Conservation (phyloP, 192 early-diverging fungal genomes). For the Gamsiella multidivaricata region DNA sequence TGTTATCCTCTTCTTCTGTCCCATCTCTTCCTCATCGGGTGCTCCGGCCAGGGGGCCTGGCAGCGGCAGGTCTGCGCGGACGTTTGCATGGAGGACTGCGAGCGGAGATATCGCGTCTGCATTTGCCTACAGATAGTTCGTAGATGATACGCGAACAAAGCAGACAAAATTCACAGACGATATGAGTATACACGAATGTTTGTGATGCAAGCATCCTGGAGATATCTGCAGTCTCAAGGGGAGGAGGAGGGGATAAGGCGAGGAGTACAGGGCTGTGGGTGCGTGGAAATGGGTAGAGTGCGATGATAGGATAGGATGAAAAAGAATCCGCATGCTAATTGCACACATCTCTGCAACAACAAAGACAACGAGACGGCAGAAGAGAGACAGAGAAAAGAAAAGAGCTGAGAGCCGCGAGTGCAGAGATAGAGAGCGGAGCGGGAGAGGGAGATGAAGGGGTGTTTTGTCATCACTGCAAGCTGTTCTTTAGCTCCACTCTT, state of each 20-base stretch:
- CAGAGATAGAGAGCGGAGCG: too few species aligned
- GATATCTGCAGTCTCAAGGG: neutral
- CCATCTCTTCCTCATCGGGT: neutral
- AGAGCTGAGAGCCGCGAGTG: too few species aligned
- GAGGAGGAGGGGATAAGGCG: too few species aligned
- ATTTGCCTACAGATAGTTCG: neutral
- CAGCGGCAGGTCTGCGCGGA: neutral
- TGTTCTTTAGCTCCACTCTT: too few species aligned
- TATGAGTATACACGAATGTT: neutral
- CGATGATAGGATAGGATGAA: neutral
- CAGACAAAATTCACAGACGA: neutral
- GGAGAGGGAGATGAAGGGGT: too few species aligned
- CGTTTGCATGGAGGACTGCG: neutral
- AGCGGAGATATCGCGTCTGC: neutral
- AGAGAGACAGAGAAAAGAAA: too few species aligned
- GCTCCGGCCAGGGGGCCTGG: conserved; percentile 1
- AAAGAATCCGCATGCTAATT: too few species aligned
- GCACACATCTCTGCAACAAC: too few species aligned
- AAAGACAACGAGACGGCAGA: too few species aligned
- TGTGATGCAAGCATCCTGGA: neutral
- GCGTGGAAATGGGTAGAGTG: neutral
- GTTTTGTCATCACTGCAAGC: too few species aligned
- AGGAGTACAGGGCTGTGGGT: neutral
- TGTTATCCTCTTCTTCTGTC: too few species aligned
- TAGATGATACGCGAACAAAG: neutral